These are phyloP conservation scores for Cicer yamashitae DNA, from an alignment of 306 rosid species.

Conservation along the genomic window DNA sequence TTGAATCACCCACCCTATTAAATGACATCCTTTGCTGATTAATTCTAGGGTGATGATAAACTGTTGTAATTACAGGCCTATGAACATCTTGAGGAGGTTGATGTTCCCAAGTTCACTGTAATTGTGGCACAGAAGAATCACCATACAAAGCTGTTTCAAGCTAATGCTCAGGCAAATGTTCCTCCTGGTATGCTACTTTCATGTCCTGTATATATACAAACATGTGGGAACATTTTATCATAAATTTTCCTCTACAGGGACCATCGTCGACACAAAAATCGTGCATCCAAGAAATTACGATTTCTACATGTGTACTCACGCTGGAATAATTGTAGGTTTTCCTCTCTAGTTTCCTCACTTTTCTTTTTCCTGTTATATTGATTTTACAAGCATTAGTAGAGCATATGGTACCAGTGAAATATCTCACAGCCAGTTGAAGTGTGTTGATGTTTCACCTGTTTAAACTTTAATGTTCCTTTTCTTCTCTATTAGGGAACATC, in stretches of 20 bases:
- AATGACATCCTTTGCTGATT: constrained; percentile 16
- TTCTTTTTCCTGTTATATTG: not conserved
- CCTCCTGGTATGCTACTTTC: constrained; percentile 77
- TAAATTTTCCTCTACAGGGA: constrained; percentile 65
- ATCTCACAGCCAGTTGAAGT: constrained; percentile 28
- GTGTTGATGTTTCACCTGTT: constrained; percentile 14
- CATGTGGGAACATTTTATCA: constrained; percentile 2
- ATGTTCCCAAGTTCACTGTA: constrained; percentile 79
- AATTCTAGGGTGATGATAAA: constrained; percentile 34
- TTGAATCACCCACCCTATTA: not conserved
- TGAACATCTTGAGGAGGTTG: constrained; percentile 71
- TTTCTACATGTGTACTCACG: constrained; percentile 91
- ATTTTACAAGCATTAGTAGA: constrained; percentile 23
- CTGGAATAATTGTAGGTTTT: constrained; percentile 74
- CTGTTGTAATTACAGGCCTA: constrained; percentile 70
- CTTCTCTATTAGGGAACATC: constrained; percentile 74
- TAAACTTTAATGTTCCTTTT: constrained; percentile 2
- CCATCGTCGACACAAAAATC: constrained; percentile 80
- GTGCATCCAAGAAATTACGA: constrained; percentile 81
- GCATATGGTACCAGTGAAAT: constrained; percentile 10
- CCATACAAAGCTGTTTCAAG: constrained; percentile 75
- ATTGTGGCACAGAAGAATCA: constrained; percentile 91
- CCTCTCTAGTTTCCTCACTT: constrained; percentile 2
- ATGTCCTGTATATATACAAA: constrained; percentile 7
- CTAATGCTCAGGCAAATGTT: constrained; percentile 66